These are phyloP conservation scores for Acorus calamus DNA, from an alignment of 106 monocot genomes.

Conservation along the genomic window DNA sequence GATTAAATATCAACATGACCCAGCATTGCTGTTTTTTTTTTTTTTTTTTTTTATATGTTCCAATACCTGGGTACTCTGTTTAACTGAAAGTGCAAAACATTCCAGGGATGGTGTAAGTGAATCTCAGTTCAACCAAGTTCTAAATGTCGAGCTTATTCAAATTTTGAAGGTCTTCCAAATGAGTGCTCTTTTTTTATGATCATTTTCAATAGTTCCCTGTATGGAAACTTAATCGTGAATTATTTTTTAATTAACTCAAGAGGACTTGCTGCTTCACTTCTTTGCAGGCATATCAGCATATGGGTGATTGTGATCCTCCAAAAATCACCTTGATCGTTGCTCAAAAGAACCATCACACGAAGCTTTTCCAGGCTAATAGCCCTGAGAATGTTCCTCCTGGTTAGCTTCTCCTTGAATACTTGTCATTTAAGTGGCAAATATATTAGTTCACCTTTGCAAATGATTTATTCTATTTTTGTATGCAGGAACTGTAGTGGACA, in stretches of 20 bases:
- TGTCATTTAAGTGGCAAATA: no score
- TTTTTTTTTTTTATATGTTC: neutral
- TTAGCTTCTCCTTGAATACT: slow-evolving; percentile 2
- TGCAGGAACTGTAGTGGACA: slow-evolving; percentile 69
- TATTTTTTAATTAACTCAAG: neutral
- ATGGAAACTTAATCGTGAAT: neutral
- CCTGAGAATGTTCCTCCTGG: slow-evolving; percentile 75
- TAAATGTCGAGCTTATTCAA: slow-evolving; percentile 63
- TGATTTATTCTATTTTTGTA: neutral
- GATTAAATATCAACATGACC: neutral
- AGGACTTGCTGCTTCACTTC: neutral
- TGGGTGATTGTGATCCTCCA: slow-evolving; percentile 44
- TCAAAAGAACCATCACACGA: slow-evolving; percentile 47
- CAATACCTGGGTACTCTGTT: no score
- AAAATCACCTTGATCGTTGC: slow-evolving; percentile 61
- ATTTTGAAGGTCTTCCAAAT: slow-evolving; percentile 35
- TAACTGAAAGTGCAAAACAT: neutral
- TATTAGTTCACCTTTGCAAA: no score
- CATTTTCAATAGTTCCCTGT: neutral
- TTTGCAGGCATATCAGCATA: slow-evolving; percentile 43
- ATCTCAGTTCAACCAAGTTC: slow-evolving; percentile 62
- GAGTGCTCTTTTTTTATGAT: neutral
- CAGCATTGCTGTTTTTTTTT: neutral
- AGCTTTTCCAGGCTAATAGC: slow-evolving; percentile 38
- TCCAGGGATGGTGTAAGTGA: slow-evolving; percentile 74